Evolutionary conservation across 1,284 basidiomycete species (phyloP), one percentile per base, ranked within the genome.

Genomic region (Trametes versicolor): DNA sequence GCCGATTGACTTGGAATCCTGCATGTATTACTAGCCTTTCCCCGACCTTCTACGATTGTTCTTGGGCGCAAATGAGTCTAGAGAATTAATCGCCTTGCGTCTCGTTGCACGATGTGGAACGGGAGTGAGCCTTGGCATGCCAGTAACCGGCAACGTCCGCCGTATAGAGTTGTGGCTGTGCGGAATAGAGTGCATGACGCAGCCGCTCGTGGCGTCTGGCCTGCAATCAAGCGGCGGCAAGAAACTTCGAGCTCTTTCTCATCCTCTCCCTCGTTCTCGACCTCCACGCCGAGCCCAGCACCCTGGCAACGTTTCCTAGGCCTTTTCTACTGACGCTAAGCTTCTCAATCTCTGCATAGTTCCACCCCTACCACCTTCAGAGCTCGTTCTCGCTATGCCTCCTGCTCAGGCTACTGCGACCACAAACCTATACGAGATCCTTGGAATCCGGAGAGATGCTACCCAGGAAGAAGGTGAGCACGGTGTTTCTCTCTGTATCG

Each of bases 371-470:
- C 43, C 43, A 17, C 41, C 51, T 4, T 27, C 32, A 37, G 41
- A 23, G 4, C 54, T 34, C 19, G n/a, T 13, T 12, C 7, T 13
- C 27, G 41, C 27, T n/a, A 48, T 41, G 53, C 8, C 50, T 21
- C 7, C 50, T 12, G 9, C 49, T 7, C 32, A 43, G 9, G 36
- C 41, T 50, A 49, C 21, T 45, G 58, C 41, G n/a, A 21, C 57
- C 37, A 72, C 58, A 58, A 81, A 84, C 74, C 81, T 92, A 15
- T 93, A 93, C 78, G 86, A 81, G 39, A 70, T 72, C 25, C 71
- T 85, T 19, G 81, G 77, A 21, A 59, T 86, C 8, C 62, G 70
- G 43, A 75, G 66, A 49, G 76, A 77, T 67, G 83, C 83, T 1
- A 75, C 78, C 4, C 68, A 77, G 4, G 84, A 85, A 56, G 78